phyloP scores from a whole-genome alignment of 2,329 filamentous ascomycete species.

The Pseudogymnoascus sp. region DNA sequence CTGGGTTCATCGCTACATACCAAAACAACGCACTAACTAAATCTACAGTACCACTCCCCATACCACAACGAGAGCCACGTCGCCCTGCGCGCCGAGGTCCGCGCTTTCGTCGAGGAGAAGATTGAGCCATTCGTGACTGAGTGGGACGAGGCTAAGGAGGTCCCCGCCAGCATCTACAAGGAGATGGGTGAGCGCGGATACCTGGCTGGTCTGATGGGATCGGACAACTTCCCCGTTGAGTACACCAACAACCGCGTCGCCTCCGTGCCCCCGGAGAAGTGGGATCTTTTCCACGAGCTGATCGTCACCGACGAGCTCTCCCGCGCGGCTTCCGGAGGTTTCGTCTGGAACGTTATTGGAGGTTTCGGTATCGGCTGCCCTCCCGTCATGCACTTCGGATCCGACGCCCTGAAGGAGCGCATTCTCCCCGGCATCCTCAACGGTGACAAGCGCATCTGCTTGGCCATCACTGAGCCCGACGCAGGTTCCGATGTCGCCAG shows the following conservation, averaged over 20 bases:
- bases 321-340: constrained; percentile 77
- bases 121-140: constrained; percentile 89
- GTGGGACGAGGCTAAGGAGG: constrained; percentile 92
- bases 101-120: constrained; percentile 82
- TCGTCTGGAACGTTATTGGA: constrained; percentile 94
- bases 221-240: constrained; percentile 66
- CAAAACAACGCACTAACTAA: constrained; percentile 5
- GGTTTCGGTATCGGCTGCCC: constrained; percentile 95
- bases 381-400: constrained; percentile 82
- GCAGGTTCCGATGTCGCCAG: constrained; percentile 94
- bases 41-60: constrained; percentile 74
- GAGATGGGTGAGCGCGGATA: constrained; percentile 91
- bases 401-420: constrained; percentile 69
- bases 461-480: constrained; percentile 95
- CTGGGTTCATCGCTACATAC: background rate
- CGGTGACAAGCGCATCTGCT: constrained; percentile 93
- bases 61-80: constrained; percentile 95
- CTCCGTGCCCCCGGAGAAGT: constrained; percentile 77
- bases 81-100: constrained; percentile 81
- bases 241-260: constrained; percentile 65
- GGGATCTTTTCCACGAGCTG: constrained; percentile 98
- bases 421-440: constrained; percentile 81
- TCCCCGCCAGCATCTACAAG: constrained; percentile 86
- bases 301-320: constrained; percentile 91
- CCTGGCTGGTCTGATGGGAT: constrained; percentile 81